phyloP scores from a whole-genome alignment of 108 stramenopile genomes.

The Bacterosira constricta region DNA sequence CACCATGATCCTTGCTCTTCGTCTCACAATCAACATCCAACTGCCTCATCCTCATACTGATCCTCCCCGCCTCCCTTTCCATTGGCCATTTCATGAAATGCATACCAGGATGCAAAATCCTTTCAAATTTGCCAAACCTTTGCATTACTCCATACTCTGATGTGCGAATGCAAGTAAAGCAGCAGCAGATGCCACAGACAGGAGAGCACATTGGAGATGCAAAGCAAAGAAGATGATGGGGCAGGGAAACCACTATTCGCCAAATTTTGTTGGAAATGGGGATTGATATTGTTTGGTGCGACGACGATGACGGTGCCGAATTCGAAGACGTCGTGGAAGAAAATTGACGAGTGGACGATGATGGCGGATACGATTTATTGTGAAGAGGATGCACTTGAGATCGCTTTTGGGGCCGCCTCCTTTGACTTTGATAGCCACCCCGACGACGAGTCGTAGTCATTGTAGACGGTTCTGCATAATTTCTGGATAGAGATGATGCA shows the following conservation, averaged over 20 bases:
- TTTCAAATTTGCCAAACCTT: conserved; percentile 40
- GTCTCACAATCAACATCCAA: conserved; percentile 65
- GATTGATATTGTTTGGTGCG: neutral
- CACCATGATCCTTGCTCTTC: conserved; percentile 71
- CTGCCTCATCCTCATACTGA: conserved; percentile 54
- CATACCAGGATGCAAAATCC: conserved; percentile 44
- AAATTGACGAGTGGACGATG: conserved; percentile 1
- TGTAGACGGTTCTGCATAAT: neutral
- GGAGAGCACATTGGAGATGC: conserved; percentile 29
- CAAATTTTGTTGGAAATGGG: neutral
- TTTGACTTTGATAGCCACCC: neutral
- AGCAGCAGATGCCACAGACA: conserved; percentile 40
- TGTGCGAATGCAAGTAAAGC: conserved; percentile 31
- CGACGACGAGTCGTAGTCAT: neutral
- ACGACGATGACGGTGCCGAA: neutral
- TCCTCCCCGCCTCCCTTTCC: conserved; percentile 42
- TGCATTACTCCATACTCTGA: conserved; percentile 41
- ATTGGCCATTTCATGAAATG: conserved; percentile 41
- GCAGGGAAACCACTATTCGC: conserved; percentile 1
- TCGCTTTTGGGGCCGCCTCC: neutral
- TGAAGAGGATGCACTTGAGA: neutral
- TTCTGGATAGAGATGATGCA: neutral
- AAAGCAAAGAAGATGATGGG: conserved; percentile 30
- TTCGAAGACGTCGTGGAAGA: neutral
- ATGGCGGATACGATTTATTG: neutral